A percentile compares a stretch with the other conserved stretches of the same genome.
Conservation (phyloP, 441 rosid species). For the Adansonia gregorii region DNA sequence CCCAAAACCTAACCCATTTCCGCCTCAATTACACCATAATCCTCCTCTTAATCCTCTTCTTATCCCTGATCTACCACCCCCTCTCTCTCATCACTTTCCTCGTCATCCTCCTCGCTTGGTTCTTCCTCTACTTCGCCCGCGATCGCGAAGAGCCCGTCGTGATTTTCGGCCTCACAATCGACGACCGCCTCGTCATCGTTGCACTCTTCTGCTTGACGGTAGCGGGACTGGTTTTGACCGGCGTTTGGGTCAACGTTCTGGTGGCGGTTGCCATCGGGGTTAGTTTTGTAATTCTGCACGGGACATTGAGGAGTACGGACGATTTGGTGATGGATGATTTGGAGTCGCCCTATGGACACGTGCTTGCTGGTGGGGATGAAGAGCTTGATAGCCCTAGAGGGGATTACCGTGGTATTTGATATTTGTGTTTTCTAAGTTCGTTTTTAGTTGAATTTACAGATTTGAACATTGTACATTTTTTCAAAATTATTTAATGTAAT, state of each 20-base stretch:
- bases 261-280: conserved; percentile 43
- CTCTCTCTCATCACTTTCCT: conserved; percentile 58
- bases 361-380: conserved; percentile 49
- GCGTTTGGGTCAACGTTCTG: conserved; percentile 59
- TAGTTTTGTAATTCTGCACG: conserved; percentile 53
- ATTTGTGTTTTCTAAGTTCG: too few species aligned
- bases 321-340: conserved; percentile 62
- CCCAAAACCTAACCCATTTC: conserved; percentile 71
- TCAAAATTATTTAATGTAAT: neutral
- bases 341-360: conserved; percentile 60
- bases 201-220: conserved; percentile 49
- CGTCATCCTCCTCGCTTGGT: conserved; percentile 57
- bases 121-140: conserved; percentile 70
- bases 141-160: conserved; percentile 48
- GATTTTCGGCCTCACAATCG: conserved; percentile 44
- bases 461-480: conserved; percentile 15
- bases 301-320: conserved; percentile 60
- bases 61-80: conserved; percentile 65
- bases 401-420: conserved; percentile 48
- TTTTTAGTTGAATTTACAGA: neutral
- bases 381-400: conserved; percentile 39
- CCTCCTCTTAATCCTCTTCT: conserved; percentile 46
- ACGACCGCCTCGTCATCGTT: conserved; percentile 51
- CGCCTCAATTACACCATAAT: conserved; percentile 58
- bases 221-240: conserved; percentile 46